A percentile compares a stretch with the other conserved stretches of the same genome.
Conservation (phyloP, 148 eudicot genomes). For the Cornus suecica region DNA sequence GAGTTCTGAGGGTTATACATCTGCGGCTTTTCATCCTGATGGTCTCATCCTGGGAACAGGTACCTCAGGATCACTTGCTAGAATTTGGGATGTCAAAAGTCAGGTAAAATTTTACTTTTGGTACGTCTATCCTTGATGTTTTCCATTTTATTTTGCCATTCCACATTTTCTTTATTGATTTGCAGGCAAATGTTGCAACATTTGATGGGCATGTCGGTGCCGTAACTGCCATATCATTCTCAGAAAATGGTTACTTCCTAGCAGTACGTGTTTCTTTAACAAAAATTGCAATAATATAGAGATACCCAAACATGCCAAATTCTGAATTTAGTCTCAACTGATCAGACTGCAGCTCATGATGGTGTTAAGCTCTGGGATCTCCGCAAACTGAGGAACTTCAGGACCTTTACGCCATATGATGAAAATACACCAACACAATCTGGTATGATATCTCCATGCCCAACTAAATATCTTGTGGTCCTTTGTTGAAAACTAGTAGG, state of each 20-base stretch:
- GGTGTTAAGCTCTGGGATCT: constrained; percentile 98
- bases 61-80: constrained; percentile 72
- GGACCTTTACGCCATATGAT: constrained; percentile 74
- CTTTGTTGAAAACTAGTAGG: neutral
- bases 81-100: constrained; percentile 97
- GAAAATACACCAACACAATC: constrained; percentile 70
- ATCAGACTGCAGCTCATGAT: constrained; percentile 93
- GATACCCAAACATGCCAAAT: neutral
- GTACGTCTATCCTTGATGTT: neutral
- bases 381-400: constrained; percentile 80
- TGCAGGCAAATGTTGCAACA: constrained; percentile 77
- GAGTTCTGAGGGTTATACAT: constrained; percentile 79
- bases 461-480: neutral
- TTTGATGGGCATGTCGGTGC: constrained; percentile 90
- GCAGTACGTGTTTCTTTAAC: constrained; percentile 49
- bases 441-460: constrained; percentile 41
- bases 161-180: constrained; percentile 7
- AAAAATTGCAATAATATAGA: neutral
- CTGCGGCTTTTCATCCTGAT: constrained; percentile 97
- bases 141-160: neutral
- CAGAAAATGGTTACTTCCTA: constrained; percentile 96
- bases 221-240: constrained; percentile 85
- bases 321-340: constrained; percentile 12
- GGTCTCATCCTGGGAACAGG: constrained; percentile 99
- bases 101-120: constrained; percentile 47